Base-by-base conservation (phyloP, 176 grass and related monocot species). In the Eremochloa ophiuroides region DNA sequence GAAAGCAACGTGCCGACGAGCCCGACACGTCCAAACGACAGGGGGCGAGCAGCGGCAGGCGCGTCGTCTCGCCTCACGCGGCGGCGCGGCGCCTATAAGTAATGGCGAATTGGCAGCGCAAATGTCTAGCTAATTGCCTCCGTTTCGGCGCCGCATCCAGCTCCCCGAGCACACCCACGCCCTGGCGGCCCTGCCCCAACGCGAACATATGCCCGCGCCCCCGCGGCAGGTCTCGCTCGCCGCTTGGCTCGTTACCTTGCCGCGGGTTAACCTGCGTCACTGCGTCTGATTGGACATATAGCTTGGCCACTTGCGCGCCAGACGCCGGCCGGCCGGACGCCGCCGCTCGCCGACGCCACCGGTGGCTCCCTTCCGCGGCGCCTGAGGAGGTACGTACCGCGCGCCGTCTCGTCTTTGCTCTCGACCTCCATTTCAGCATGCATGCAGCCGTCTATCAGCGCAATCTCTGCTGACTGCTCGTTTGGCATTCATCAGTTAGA, bases 1-100 rank as follows among this genome's bases (percentile, higher is more conserved):
- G n/a, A 68, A 25, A 68, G 60, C 74, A 79, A 60, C 58, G 86
- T 80, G 86, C 86, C 82, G 77, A 89, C 82, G 87, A 38, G 82
- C 82, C 81, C 76, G 81, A 80, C 69, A 29, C 67, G 41, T 79
- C 80, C 86, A 88, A 78, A 66, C 74, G 34, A 13, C 75, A 67
- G 66, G 68, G 34, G 80, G 56, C 79, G 39, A 22, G 43, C 62
- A 10, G 4, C 55, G 35, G 6, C 74, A 5, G 69, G 20, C 48
- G 30, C 71, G 70, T 2, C 71, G 66, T 33, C 10, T 11, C 40
- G 16, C 53, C 55, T 9, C 69, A 23, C 38, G 42, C 42, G 7
- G n/a, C 12, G 1, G 2, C 37, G 7, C 28, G 33, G 2, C 33
- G 4, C 26, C 10, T 80, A 58, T 47, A 37, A 63, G 44, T 67